Conservation (phyloP, 1,139 yeast genomes). For the Geotrichum citri-aurantii region DNA sequence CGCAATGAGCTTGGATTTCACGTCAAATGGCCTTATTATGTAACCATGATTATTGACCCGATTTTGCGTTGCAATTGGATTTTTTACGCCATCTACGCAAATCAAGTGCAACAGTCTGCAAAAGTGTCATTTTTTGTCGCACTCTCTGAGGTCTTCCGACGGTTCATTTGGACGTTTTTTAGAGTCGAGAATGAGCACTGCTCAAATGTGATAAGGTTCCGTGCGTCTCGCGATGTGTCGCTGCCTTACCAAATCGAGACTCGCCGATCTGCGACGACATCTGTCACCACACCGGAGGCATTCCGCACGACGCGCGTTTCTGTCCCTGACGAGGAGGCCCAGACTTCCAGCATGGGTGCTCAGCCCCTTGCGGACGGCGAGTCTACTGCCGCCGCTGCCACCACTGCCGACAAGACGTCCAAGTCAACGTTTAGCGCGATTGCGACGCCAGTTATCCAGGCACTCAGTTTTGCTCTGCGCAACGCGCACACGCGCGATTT, state of each 20-base stretch:
- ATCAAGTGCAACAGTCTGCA: slow-evolving; percentile 82
- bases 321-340: slow-evolving; percentile 17
- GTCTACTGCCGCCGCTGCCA: slow-evolving; percentile 6
- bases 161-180: slow-evolving; percentile 84
- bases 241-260: slow-evolving; percentile 53
- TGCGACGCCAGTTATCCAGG: slow-evolving; percentile 40
- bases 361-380: slow-evolving; percentile 11
- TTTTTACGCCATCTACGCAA: slow-evolving; percentile 63
- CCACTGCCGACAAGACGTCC: slow-evolving; percentile 14
- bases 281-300: background rate
- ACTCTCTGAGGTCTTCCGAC: slow-evolving; percentile 68
- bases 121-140: slow-evolving; percentile 83
- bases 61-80: slow-evolving; percentile 85
- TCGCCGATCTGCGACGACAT: background rate
- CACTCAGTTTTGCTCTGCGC: slow-evolving; percentile 57
- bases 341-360: background rate
- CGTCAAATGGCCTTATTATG: slow-evolving; percentile 58
- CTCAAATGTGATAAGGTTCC: slow-evolving; percentile 73
- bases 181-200: slow-evolving; percentile 96
- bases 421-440: slow-evolving; percentile 22
- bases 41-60: slow-evolving; percentile 68
- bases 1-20: slow-evolving; percentile 67
- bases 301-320: slow-evolving; percentile 6
- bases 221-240: slow-evolving; percentile 83
- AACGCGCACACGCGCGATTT: slow-evolving; percentile 86